A percentile compares a stretch with the other conserved stretches of the same genome.
Evolutionary conservation across 1,139 yeast species (phyloP).

Genomic region (Nakaseomyces glabratus): DNA sequence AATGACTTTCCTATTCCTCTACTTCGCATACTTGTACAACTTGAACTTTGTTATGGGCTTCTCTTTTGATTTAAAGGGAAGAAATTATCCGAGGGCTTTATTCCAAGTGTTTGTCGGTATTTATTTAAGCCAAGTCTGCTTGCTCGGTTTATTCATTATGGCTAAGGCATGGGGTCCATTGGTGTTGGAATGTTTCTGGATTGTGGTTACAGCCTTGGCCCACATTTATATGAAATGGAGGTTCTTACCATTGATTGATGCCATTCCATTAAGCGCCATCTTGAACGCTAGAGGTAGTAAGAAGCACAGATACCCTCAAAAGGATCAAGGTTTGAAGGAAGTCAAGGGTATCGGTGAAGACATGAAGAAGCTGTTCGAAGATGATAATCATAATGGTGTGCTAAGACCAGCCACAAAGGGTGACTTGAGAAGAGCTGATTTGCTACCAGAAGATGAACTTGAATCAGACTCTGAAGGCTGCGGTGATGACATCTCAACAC

Average conservation of each 20-base stretch:
- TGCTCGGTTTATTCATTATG: slow-evolving; percentile 60
- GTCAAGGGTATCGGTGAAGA: slow-evolving; percentile 43
- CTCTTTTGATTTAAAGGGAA: slow-evolving; percentile 52
- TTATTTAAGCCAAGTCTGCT: slow-evolving; percentile 57
- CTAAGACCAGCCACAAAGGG: slow-evolving; percentile 30
- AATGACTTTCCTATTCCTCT: slow-evolving; percentile 47
- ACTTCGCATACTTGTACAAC: slow-evolving; percentile 54
- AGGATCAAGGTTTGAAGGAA: slow-evolving; percentile 58
- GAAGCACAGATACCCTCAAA: slow-evolving; percentile 36
- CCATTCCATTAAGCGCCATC: slow-evolving; percentile 69
- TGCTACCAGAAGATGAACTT: slow-evolving; percentile 15
- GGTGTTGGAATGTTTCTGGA: slow-evolving; percentile 48
- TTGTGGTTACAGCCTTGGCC: slow-evolving; percentile 43
- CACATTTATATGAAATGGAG: slow-evolving; percentile 50
- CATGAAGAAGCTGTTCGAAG: slow-evolving; percentile 30
- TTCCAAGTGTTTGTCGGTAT: slow-evolving; percentile 58
- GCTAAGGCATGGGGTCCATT: slow-evolving; percentile 67
- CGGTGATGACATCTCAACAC: slow-evolving; percentile 1
- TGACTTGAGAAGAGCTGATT: slow-evolving; percentile 31
- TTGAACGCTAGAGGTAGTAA: slow-evolving; percentile 47
- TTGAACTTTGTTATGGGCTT: slow-evolving; percentile 49
- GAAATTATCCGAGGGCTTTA: slow-evolving; percentile 56
- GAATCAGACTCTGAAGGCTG: slow-evolving; percentile 1
- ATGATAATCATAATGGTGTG: slow-evolving; percentile 17
- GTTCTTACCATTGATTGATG: slow-evolving; percentile 53